These are phyloP conservation scores for Nicotiana undulata DNA, from an alignment of 257 asterid species.

Conservation along the genomic window DNA sequence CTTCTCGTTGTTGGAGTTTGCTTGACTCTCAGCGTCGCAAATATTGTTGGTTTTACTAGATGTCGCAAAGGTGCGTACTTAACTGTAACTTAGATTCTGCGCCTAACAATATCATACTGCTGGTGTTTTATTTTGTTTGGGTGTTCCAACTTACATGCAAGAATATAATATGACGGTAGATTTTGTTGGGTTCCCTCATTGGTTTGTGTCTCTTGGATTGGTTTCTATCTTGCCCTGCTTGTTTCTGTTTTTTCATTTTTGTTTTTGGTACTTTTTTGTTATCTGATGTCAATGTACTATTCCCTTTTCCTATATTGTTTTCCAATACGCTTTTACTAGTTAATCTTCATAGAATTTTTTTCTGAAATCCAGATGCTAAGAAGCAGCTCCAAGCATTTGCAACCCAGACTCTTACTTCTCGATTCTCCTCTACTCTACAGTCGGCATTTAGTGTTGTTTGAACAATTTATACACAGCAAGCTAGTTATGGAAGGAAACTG, in stretches of 20 bases:
- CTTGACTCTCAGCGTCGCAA: slow-evolving; percentile 90
- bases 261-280: not conserved
- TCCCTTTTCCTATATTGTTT: not conserved
- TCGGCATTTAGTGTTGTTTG: slow-evolving; percentile 82
- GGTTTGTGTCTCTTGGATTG: not conserved
- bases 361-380: slow-evolving; percentile 71
- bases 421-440: slow-evolving; percentile 76
- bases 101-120: not conserved
- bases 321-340: not conserved
- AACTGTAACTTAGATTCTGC: not conserved
- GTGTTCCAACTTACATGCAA: not conserved
- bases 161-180: not conserved
- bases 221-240: not conserved
- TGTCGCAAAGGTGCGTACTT: slow-evolving; percentile 79
- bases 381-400: slow-evolving; percentile 97
- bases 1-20: slow-evolving; percentile 98
- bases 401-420: slow-evolving; percentile 80
- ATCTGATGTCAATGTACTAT: not conserved
- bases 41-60: slow-evolving; percentile 91
- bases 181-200: not conserved
- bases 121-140: not conserved
- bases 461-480: slow-evolving; percentile 13
- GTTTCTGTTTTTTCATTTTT: slow-evolving; percentile 1
- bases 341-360: not conserved
- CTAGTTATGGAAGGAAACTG: not conserved